These are phyloP conservation scores for Aspergillus neoniger DNA, from an alignment of 2,329 filamentous ascomycete species.

Conservation along the genomic window DNA sequence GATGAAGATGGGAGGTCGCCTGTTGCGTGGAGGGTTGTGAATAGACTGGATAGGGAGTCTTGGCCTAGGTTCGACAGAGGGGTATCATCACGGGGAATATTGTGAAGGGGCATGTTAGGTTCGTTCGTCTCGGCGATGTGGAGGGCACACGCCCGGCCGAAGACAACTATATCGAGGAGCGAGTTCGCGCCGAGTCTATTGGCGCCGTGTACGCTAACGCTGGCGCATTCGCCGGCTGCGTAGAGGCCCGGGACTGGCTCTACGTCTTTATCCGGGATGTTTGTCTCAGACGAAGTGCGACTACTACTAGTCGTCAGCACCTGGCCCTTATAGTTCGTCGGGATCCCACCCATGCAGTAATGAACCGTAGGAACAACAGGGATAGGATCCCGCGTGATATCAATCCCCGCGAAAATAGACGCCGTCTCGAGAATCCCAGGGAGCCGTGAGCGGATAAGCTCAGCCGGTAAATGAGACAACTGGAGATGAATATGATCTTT, in stretches of 20 bases:
- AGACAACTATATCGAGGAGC: slow-evolving; percentile 94
- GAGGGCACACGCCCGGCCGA: slow-evolving; percentile 94
- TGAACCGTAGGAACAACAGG: slow-evolving; percentile 95
- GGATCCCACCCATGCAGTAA: slow-evolving; percentile 99
- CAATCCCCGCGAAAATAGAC: slow-evolving; percentile 94
- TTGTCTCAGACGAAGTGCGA: too few species aligned
- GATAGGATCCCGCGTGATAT: slow-evolving; percentile 95
- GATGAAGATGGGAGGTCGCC: slow-evolving; percentile 29
- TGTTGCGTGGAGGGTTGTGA: slow-evolving; percentile 87
- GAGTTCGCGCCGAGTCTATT: slow-evolving; percentile 99
- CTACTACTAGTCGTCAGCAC: slow-evolving; percentile 43
- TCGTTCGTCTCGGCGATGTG: slow-evolving; percentile 69
- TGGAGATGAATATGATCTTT: slow-evolving; percentile 99
- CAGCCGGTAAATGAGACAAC: slow-evolving; percentile 88
- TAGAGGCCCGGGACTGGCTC: slow-evolving; percentile 79
- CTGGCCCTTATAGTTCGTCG: slow-evolving; percentile 86
- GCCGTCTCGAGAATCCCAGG: slow-evolving; percentile 98
- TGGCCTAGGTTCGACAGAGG: neutral
- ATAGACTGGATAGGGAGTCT: slow-evolving; percentile 73
- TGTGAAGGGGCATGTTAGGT: slow-evolving; percentile 5
- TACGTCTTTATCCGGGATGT: too few species aligned
- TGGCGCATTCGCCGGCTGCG: slow-evolving; percentile 94
- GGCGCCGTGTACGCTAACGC: slow-evolving; percentile 95
- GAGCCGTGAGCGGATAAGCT: slow-evolving; percentile 92
- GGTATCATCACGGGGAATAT: neutral